Evolutionary conservation across 129 eudicot genomes (phyloP).

Genomic region (Rutidosis leptorrhynchoides): DNA sequence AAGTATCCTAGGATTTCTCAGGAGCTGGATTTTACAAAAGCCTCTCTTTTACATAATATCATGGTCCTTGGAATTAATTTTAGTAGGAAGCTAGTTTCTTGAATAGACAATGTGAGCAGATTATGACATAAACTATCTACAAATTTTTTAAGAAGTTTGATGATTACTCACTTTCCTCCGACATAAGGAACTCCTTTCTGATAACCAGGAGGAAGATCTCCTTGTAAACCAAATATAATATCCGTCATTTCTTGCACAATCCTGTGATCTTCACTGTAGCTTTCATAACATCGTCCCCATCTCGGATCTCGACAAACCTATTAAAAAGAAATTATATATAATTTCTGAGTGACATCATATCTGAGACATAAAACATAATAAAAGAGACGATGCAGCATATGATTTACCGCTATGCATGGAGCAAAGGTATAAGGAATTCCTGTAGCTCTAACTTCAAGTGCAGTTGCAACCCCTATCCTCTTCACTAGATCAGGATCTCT

Average conservation of each 20-base stretch:
- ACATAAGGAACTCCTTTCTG: constrained; percentile 57
- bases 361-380: too few relatives aligned
- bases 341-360: neutral
- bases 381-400: too few relatives aligned
- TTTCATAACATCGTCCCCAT: constrained; percentile 91
- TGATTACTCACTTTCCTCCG: constrained; percentile 72
- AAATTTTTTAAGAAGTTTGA: constrained; percentile 4
- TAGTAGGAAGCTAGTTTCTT: too few relatives aligned
- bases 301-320: constrained; percentile 90
- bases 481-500: constrained; percentile 73
- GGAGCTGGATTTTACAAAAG: too few relatives aligned
- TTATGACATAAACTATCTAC: too few relatives aligned
- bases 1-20: too few relatives aligned
- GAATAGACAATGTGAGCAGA: too few relatives aligned
- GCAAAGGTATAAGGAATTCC: constrained; percentile 82
- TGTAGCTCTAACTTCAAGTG: too few relatives aligned
- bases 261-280: constrained; percentile 71
- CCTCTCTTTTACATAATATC: too few relatives aligned
- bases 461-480: constrained; percentile 84
- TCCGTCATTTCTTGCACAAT: constrained; percentile 72
- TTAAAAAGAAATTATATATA: neutral
- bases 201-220: constrained; percentile 49
- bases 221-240: constrained; percentile 70
- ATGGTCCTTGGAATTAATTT: too few relatives aligned
- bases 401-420: constrained; percentile 91